A percentile compares a stretch with the other conserved stretches of the same genome.
Conservation (phyloP, 2,329 filamentous ascomycete species). For the Ophiosphaerella herpotricha region DNA sequence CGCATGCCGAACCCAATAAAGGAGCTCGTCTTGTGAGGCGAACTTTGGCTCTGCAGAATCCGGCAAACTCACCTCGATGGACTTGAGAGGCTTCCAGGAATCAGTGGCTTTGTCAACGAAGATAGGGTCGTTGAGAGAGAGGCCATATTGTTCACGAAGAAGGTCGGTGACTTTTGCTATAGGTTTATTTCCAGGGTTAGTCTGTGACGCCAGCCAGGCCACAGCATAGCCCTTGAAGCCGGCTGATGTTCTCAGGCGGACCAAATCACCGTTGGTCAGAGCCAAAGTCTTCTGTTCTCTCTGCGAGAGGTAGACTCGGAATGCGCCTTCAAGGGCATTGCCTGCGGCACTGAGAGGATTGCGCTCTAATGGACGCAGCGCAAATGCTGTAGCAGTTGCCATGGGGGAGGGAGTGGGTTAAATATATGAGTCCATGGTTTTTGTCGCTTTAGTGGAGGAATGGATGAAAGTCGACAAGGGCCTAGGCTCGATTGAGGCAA, state of each 20-base stretch:
- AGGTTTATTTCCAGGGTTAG: conserved; percentile 44
- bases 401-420: conserved; percentile 9
- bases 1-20: conserved; percentile 36
- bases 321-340: conserved; percentile 60
- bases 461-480: background rate
- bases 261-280: conserved; percentile 63
- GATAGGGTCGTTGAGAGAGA: conserved; percentile 64
- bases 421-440: background rate
- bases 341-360: conserved; percentile 52
- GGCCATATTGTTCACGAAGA: conserved; percentile 72
- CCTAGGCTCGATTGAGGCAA: background rate
- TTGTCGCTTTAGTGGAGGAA: too few relatives aligned
- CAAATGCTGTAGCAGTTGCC: conserved; percentile 47
- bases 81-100: conserved; percentile 34
- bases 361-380: conserved; percentile 58
- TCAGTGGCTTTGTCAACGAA: conserved; percentile 59
- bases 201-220: conserved; percentile 62
- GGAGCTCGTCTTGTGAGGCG: conserved; percentile 31
- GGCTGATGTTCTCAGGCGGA: conserved; percentile 54
- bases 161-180: conserved; percentile 68
- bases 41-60: conserved; percentile 29
- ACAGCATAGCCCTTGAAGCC: conserved; percentile 60
- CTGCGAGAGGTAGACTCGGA: conserved; percentile 62
- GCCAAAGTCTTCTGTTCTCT: conserved; percentile 61
- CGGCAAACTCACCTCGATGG: conserved; percentile 30